Conservation (phyloP, 2,329 filamentous ascomycete species). For the Pseudogymnoascus sp. region DNA sequence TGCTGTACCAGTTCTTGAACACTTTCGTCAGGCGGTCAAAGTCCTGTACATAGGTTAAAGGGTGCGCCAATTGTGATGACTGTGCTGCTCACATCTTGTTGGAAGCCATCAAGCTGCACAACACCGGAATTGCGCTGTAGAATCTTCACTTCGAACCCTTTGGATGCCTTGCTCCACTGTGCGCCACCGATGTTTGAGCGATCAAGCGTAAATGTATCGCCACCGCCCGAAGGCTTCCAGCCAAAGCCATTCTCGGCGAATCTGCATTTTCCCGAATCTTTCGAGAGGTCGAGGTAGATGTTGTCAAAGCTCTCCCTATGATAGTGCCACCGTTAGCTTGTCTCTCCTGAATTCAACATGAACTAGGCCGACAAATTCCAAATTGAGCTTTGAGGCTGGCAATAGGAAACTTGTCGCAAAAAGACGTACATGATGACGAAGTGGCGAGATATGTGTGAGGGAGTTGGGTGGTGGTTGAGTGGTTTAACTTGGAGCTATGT, state of each 20-base stretch:
- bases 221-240: slow-evolving; percentile 83
- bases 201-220: slow-evolving; percentile 90
- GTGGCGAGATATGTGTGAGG: background rate
- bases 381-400: slow-evolving; percentile 1
- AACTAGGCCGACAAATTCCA: background rate
- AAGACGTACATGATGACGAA: background rate
- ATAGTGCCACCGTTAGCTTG: background rate
- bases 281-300: slow-evolving; percentile 93
- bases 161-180: slow-evolving; percentile 90
- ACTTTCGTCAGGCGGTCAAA: slow-evolving; percentile 83
- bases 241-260: slow-evolving; percentile 91
- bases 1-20: slow-evolving; percentile 98
- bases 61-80: slow-evolving; percentile 11
- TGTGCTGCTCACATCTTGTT: slow-evolving; percentile 56
- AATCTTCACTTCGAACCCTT: slow-evolving; percentile 90
- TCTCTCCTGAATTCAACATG: background rate
- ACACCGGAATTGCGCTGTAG: slow-evolving; percentile 75
- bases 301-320: slow-evolving; percentile 88
- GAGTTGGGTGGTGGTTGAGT: slow-evolving; percentile 2
- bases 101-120: slow-evolving; percentile 90
- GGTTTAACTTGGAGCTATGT: background rate
- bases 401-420: background rate
- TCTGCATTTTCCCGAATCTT: slow-evolving; percentile 83
- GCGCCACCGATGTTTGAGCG: slow-evolving; percentile 74
- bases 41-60: slow-evolving; percentile 45